These are phyloP conservation scores for Alternaria incomplexa DNA, from an alignment of 2,329 filamentous ascomycete genomes.

Conservation along the genomic window DNA sequence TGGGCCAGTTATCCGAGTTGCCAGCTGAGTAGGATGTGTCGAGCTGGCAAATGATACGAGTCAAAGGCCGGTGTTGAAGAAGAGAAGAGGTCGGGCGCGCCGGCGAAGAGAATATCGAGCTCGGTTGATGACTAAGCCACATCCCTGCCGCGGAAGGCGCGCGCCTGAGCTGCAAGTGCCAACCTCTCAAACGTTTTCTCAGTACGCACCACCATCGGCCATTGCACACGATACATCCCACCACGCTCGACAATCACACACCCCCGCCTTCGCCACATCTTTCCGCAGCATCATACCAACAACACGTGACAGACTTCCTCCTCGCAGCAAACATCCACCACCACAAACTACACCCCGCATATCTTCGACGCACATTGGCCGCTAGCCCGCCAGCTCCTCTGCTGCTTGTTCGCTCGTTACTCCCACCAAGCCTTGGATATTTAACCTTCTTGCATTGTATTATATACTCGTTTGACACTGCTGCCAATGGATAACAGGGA, in stretches of 20 bases:
- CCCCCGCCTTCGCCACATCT: constrained; percentile 6
- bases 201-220: constrained; percentile 24
- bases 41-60: constrained; percentile 75
- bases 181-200: constrained; percentile 40
- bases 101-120: constrained; percentile 24
- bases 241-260: constrained; percentile 15
- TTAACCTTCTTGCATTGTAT: constrained; percentile 8
- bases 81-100: constrained; percentile 18
- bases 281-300: constrained; percentile 7
- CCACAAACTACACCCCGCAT: constrained; percentile 10
- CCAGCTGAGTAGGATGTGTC: constrained; percentile 65
- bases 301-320: constrained; percentile 2
- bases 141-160: constrained; percentile 23
- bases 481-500: constrained; percentile 51
- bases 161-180: constrained; percentile 29
- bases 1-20: constrained; percentile 75
- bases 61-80: constrained; percentile 66
- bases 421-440: constrained; percentile 41
- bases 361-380: constrained; percentile 19
- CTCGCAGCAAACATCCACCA: constrained; percentile 10
- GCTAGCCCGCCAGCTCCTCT: constrained; percentile 30
- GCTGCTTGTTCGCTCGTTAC: constrained; percentile 46
- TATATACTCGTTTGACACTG: constrained; percentile 14
- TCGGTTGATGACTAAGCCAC: constrained; percentile 21
- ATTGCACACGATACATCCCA: constrained; percentile 24